A percentile compares a stretch with the other conserved stretches of the same genome.
Conservation (phyloP, 2,329 filamentous ascomycete species). For the Aspergillus sp. region DNA sequence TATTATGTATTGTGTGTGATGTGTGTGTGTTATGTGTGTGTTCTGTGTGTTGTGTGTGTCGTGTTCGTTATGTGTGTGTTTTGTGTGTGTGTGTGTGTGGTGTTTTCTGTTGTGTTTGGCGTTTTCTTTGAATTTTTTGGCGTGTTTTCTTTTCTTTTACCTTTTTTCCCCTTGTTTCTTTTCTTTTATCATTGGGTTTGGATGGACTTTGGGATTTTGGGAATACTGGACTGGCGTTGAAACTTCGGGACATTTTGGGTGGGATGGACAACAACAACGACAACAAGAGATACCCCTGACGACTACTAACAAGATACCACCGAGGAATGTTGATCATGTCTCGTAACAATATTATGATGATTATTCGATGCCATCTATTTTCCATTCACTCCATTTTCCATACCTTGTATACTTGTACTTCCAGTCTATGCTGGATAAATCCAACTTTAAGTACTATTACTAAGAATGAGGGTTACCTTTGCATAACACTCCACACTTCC, state of each 20-base stretch:
- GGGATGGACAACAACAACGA: neutral
- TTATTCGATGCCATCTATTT: neutral
- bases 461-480: too few species aligned
- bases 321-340: neutral
- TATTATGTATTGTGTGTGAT: slow-evolving; percentile 27
- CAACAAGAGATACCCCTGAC: neutral
- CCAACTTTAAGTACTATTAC: too few species aligned
- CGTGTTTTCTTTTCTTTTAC: slow-evolving; percentile 13
- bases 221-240: slow-evolving; percentile 7
- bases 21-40: slow-evolving; percentile 21
- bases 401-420: too few species aligned
- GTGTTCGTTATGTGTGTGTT: slow-evolving; percentile 18
- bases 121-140: slow-evolving; percentile 10
- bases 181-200: slow-evolving; percentile 10
- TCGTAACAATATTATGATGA: neutral
- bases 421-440: too few species aligned
- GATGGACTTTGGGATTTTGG: slow-evolving; percentile 10
- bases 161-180: slow-evolving; percentile 8
- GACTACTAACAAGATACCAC: neutral
- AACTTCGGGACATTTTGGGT: neutral
- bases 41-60: slow-evolving; percentile 24
- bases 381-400: neutral
- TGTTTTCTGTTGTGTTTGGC: slow-evolving; percentile 11
- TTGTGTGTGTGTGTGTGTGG: slow-evolving; percentile 11
- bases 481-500: too few species aligned